Evolutionary conservation across 192 early-diverging fungal species (phyloP).

Genomic region (Coemansia sp.): DNA sequence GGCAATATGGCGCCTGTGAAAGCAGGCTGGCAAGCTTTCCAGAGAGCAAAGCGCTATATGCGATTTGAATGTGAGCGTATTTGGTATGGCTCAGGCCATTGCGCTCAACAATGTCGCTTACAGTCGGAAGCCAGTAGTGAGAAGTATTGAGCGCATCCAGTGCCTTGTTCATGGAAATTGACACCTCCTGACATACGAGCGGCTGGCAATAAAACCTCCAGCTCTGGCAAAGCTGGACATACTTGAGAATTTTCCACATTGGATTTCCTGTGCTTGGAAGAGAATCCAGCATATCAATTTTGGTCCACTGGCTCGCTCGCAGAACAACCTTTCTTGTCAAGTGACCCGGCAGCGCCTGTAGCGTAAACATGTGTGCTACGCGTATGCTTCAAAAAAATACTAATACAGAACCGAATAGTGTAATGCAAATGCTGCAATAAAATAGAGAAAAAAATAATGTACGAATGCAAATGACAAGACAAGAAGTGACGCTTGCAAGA

Average conservation of each 20-base stretch:
- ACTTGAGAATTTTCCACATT: slow-evolving; percentile 21
- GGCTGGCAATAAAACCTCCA: slow-evolving; percentile 16
- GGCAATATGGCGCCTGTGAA: not conserved
- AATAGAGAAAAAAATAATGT: not conserved
- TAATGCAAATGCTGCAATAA: no score
- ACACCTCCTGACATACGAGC: slow-evolving; percentile 15
- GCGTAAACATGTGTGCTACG: not conserved
- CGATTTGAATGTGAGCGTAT: slow-evolving; percentile 10
- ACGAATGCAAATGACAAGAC: not conserved
- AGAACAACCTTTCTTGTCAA: slow-evolving; percentile 9
- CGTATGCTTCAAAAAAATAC: not conserved
- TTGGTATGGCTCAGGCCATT: slow-evolving; percentile 2
- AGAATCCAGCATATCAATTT: not conserved
- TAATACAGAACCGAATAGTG: no score
- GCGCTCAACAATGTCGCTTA: not conserved
- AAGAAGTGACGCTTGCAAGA: no score
- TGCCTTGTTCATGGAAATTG: not conserved
- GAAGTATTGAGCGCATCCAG: not conserved
- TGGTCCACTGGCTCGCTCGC: slow-evolving; percentile 11
- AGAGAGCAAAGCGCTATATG: not conserved
- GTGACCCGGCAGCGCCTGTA: slow-evolving; percentile 15
- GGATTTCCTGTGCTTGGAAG: slow-evolving; percentile 14
- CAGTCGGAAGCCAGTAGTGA: slow-evolving; percentile 10
- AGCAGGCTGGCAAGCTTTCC: slow-evolving; percentile 1
- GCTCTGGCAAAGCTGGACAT: slow-evolving; percentile 12